These are phyloP conservation scores for Xylaria sp. DNA, from an alignment of 2,329 filamentous ascomycete species.

Conservation along the genomic window DNA sequence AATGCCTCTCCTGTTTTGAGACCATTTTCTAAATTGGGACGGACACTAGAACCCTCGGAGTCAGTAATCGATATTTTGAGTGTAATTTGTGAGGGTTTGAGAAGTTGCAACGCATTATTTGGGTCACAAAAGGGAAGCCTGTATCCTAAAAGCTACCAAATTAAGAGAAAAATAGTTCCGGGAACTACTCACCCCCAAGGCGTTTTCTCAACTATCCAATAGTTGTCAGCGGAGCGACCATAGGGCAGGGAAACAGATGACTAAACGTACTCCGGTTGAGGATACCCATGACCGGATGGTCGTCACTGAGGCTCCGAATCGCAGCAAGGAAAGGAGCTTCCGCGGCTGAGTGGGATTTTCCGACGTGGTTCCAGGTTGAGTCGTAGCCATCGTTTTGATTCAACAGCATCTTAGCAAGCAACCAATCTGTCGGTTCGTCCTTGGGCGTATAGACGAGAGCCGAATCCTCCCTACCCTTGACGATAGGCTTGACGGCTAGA, in stretches of 20 bases:
- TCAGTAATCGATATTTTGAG: too few species aligned
- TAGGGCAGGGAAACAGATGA: background rate
- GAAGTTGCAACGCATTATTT: too few species aligned
- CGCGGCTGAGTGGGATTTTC: conserved; percentile 54
- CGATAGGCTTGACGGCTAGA: conserved; percentile 58
- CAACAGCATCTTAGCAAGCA: conserved; percentile 61
- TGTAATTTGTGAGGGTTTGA: too few species aligned
- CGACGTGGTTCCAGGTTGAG: conserved; percentile 56
- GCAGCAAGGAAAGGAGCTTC: conserved; percentile 58
- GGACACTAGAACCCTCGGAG: too few species aligned
- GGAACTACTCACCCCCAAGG: too few species aligned
- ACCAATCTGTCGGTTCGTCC: conserved; percentile 57
- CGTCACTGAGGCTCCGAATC: conserved; percentile 54
- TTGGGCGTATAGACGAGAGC: conserved; percentile 58
- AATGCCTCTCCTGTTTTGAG: conserved; percentile 17
- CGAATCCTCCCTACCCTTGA: conserved; percentile 46
- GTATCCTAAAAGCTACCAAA: too few species aligned
- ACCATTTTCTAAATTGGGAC: conserved; percentile 40
- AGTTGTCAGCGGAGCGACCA: conserved; percentile 14
- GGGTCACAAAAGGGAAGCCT: too few species aligned
- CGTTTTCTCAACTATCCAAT: conserved; percentile 44
- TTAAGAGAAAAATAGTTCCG: too few species aligned
- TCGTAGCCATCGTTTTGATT: conserved; percentile 60
- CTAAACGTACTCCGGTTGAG: conserved; percentile 49
- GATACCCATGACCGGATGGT: conserved; percentile 56